Conservation (phyloP, 1,284 basidiomycete genomes). For the Ceratobasidium sp. region DNA sequence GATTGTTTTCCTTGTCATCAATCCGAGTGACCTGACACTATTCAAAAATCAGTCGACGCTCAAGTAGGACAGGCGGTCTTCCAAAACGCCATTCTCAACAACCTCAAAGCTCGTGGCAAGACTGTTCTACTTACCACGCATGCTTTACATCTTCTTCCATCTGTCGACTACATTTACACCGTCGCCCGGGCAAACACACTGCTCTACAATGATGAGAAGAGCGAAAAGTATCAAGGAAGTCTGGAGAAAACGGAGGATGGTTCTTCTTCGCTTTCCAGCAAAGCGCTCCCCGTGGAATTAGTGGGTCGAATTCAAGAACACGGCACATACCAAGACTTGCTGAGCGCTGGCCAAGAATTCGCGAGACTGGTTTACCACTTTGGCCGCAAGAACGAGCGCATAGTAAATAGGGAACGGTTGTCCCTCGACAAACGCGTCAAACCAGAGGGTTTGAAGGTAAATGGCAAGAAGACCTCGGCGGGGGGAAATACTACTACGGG, state of each 20-base stretch:
- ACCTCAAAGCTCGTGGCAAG: slow-evolving; percentile 58
- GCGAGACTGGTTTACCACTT: slow-evolving; percentile 73
- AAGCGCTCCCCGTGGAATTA: background rate
- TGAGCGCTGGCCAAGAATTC: slow-evolving; percentile 69
- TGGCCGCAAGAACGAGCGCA: slow-evolving; percentile 51
- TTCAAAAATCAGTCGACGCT: slow-evolving; percentile 72
- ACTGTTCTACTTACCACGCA: slow-evolving; percentile 86
- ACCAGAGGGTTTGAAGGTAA: background rate
- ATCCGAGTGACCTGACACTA: slow-evolving; percentile 52
- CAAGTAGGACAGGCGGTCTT: slow-evolving; percentile 89
- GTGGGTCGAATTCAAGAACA: slow-evolving; percentile 66
- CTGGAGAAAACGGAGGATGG: slow-evolving; percentile 46
- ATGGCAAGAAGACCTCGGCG: background rate
- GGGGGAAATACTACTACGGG: slow-evolving; percentile 53
- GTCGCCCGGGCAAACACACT: slow-evolving; percentile 49
- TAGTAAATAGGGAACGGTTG: slow-evolving; percentile 32
- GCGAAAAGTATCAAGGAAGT: slow-evolving; percentile 46
- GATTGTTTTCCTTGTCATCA: slow-evolving; percentile 29
- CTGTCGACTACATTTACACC: slow-evolving; percentile 70
- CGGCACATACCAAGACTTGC: slow-evolving; percentile 75
- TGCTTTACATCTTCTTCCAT: slow-evolving; percentile 78
- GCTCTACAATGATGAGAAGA: slow-evolving; percentile 51
- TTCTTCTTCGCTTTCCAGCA: background rate
- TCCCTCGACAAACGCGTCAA: slow-evolving; percentile 29
- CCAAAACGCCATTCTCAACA: slow-evolving; percentile 78